Evolutionary conservation across 352 stramenopile species (phyloP), one percentile per base, ranked within the genome.

Genomic region (Hyaloperonospora arabidopsidis): DNA sequence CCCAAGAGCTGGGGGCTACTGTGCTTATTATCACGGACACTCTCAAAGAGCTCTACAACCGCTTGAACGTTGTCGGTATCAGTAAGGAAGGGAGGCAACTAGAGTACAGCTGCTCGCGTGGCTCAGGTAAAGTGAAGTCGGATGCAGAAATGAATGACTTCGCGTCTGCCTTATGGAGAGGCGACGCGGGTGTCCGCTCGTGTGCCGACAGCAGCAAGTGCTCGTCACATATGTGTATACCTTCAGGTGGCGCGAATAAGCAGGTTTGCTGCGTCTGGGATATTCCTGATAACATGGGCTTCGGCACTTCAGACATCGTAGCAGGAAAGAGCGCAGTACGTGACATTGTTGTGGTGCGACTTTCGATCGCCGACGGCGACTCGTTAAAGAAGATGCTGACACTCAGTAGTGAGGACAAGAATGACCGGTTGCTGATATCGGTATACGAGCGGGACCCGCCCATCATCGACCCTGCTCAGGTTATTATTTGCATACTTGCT

Each of bases 211-310:
- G 39, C 52, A 55, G 22, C 48, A 59, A 52, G 45, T 92, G 82
- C 47, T 63, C 65, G 15, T 89, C 82, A 18, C 60, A 57, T 41
- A 70, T 78, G 61, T 92, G 82, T 41, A 70, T 89, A 28, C 82
- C 82, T 0, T 81, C 67, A 17, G 74, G 76, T 18, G 66, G 59
- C 11, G 62, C 56, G 19, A 63, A 77, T 14, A 72, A 84, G 45
- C 60, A 67, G 41, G 77, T 92, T 15, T 92, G 82, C 59, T 92
- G 82, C 35, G 68, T 64, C n/a, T 92, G 82, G 79, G 79, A 89
- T 54, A 68, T 90, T 12, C 74, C 79, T 5, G 79, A 92, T 52
- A 60, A 68, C 50, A 89, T 92, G 67, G 76, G 74, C 40, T 88
- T 87, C 48, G 55, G 65, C 21, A 59, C 43, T 17, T 68, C 72